Evolutionary conservation across 768 basidiomycete species (phyloP).

Genomic region (Clitopilus hobsonii): DNA sequence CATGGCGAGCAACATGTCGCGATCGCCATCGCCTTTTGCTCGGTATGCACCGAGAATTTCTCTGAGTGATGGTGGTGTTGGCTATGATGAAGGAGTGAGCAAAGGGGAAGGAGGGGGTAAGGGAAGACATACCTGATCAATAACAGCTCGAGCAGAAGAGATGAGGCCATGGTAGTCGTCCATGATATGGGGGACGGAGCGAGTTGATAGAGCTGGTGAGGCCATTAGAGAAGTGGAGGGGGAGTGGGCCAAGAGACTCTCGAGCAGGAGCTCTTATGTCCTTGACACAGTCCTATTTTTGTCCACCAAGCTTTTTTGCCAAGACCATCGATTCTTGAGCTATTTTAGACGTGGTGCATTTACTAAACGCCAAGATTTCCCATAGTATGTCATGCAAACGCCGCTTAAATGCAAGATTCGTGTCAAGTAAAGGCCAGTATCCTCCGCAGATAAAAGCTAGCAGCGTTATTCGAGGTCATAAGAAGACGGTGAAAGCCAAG

Average conservation of each 20-base stretch:
- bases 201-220: slow-evolving; percentile 23
- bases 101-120: slow-evolving; percentile 14
- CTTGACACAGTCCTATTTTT: slow-evolving; percentile 41
- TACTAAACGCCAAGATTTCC: slow-evolving; percentile 4
- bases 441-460: background rate
- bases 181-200: slow-evolving; percentile 21
- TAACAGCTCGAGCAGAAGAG: slow-evolving; percentile 31
- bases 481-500: background rate
- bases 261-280: slow-evolving; percentile 38
- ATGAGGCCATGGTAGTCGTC: slow-evolving; percentile 30
- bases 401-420: background rate
- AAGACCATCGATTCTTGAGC: slow-evolving; percentile 31
- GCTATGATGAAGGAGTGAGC: slow-evolving; percentile 30
- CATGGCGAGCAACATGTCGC: slow-evolving; percentile 88
- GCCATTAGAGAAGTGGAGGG: slow-evolving; percentile 28
- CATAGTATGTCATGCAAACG: background rate
- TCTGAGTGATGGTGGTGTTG: slow-evolving; percentile 75
- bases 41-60: slow-evolving; percentile 87
- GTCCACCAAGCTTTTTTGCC: slow-evolving; percentile 43
- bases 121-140: slow-evolving; percentile 35
- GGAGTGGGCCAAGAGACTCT: slow-evolving; percentile 30
- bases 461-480: background rate
- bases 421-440: background rate
- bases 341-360: slow-evolving; percentile 28
- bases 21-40: slow-evolving; percentile 84